Evolutionary conservation across 371 early-diverging fungal species (phyloP).

Genomic region (Coemansia sp.): DNA sequence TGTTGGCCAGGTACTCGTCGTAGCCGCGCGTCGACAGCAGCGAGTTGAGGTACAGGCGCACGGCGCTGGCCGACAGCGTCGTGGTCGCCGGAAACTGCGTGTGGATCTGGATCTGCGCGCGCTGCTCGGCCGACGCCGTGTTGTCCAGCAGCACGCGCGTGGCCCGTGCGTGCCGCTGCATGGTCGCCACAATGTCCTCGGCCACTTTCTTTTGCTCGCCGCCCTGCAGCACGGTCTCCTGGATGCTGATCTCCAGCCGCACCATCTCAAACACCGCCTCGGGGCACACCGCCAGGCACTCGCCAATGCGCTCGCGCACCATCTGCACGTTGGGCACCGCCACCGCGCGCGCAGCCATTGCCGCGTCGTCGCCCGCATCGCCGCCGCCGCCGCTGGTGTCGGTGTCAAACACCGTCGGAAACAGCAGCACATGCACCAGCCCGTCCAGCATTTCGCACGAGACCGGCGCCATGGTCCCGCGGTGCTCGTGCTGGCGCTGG

Average conservation of each 20-base stretch:
- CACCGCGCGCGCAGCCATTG: slow-evolving; percentile 10
- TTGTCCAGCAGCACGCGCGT: slow-evolving; percentile 19
- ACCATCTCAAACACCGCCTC: slow-evolving; percentile 51
- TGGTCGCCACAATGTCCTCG: slow-evolving; percentile 41
- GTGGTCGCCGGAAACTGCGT: slow-evolving; percentile 45
- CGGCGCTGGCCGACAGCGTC: slow-evolving; percentile 53
- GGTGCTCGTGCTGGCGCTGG: slow-evolving; percentile 14
- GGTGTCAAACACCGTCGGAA: slow-evolving; percentile 53
- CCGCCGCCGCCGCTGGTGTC: slow-evolving; percentile 20
- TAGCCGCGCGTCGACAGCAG: slow-evolving; percentile 51
- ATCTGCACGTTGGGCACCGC: slow-evolving; percentile 17
- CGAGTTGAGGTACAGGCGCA: slow-evolving; percentile 52
- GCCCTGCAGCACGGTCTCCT: slow-evolving; percentile 48
- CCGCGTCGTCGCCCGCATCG: not conserved
- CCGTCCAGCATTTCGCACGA: slow-evolving; percentile 33
- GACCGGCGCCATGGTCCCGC: not conserved
- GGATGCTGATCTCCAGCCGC: slow-evolving; percentile 50
- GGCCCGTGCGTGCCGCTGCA: slow-evolving; percentile 37
- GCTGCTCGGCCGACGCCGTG: not conserved
- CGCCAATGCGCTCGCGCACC: slow-evolving; percentile 42
- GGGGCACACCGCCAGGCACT: slow-evolving; percentile 43
- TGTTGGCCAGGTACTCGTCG: slow-evolving; percentile 52
- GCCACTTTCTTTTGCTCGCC: slow-evolving; percentile 54
- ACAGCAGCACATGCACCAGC: slow-evolving; percentile 51
- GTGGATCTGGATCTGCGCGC: slow-evolving; percentile 32